These are phyloP conservation scores for Populus tremula DNA, from an alignment of 345 rosid genomes.

Conservation along the genomic window DNA sequence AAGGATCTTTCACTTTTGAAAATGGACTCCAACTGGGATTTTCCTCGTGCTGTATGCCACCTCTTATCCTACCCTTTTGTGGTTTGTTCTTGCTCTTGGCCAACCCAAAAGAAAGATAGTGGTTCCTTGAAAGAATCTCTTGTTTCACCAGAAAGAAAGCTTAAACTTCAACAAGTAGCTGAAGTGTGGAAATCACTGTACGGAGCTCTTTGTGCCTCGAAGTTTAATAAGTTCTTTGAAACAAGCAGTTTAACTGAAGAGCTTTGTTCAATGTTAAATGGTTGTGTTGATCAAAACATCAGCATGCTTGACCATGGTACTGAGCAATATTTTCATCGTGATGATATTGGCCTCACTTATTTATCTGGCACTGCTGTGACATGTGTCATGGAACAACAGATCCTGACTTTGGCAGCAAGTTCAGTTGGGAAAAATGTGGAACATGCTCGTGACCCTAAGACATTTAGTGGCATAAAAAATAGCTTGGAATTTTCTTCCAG, in stretches of 20 bases:
- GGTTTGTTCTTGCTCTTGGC: constrained; percentile 17
- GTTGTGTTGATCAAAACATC: constrained; percentile 24
- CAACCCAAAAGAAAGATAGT: neutral
- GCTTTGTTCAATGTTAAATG: constrained; percentile 33
- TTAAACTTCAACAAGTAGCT: constrained; percentile 30
- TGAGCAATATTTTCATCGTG: constrained; percentile 21
- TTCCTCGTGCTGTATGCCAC: constrained; percentile 26
- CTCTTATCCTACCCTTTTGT: constrained; percentile 49
- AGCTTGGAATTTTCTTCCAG: constrained; percentile 37
- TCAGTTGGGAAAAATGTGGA: constrained; percentile 15
- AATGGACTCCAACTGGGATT: constrained; percentile 16
- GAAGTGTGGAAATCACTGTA: constrained; percentile 49
- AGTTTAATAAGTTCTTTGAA: constrained; percentile 9
- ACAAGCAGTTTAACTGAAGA: constrained; percentile 25
- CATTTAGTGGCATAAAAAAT: constrained; percentile 5
- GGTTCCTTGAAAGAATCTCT: constrained; percentile 23
- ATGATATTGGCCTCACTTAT: constrained; percentile 27
- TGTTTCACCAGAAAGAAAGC: constrained; percentile 18
- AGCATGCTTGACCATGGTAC: constrained; percentile 17
- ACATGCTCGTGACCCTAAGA: constrained; percentile 3
- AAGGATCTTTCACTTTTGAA: constrained; percentile 25
- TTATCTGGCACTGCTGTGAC: constrained; percentile 34
- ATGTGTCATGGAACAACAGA: constrained; percentile 34
- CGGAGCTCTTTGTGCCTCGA: constrained; percentile 30
- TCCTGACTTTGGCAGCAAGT: constrained; percentile 20